Evolutionary conservation across 768 basidiomycete genomes (phyloP).

Genomic region (Lactarius vividus): DNA sequence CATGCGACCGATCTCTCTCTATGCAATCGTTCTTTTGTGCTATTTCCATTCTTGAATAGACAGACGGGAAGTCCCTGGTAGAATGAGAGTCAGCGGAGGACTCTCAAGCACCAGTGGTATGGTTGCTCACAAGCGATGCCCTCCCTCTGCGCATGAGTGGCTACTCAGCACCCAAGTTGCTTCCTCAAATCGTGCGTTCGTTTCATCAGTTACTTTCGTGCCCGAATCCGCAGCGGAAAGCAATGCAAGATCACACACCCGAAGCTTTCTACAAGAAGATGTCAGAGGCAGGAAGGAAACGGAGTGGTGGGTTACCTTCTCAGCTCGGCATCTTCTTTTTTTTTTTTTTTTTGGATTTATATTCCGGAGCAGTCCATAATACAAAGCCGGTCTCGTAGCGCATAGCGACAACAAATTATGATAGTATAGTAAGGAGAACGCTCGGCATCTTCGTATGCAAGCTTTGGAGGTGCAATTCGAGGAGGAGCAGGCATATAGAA

Average conservation of each 20-base stretch:
- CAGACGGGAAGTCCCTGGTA: neutral
- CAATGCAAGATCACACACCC: neutral
- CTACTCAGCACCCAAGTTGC: neutral
- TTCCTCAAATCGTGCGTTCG: neutral
- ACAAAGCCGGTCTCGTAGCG: too few relatives aligned
- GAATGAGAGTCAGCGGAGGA: neutral
- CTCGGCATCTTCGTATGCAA: neutral
- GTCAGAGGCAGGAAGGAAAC: neutral
- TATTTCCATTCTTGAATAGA: neutral
- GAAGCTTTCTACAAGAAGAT: neutral
- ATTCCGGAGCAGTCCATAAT: too few relatives aligned
- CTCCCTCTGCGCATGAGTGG: neutral
- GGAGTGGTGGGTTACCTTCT: neutral
- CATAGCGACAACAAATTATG: too few relatives aligned
- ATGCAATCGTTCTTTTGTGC: neutral
- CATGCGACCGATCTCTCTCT: neutral
- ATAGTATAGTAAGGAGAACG: too few relatives aligned
- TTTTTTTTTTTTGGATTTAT: too few relatives aligned
- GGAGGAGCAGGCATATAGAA: neutral
- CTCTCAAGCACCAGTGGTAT: neutral
- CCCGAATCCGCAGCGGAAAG: neutral
- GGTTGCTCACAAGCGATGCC: neutral
- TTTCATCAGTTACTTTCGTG: neutral
- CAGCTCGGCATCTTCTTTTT: neutral
- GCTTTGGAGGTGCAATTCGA: neutral